These are phyloP conservation scores for Sporothrix brunneoviolacea DNA, from an alignment of 2,329 filamentous ascomycete genomes.

Conservation along the genomic window DNA sequence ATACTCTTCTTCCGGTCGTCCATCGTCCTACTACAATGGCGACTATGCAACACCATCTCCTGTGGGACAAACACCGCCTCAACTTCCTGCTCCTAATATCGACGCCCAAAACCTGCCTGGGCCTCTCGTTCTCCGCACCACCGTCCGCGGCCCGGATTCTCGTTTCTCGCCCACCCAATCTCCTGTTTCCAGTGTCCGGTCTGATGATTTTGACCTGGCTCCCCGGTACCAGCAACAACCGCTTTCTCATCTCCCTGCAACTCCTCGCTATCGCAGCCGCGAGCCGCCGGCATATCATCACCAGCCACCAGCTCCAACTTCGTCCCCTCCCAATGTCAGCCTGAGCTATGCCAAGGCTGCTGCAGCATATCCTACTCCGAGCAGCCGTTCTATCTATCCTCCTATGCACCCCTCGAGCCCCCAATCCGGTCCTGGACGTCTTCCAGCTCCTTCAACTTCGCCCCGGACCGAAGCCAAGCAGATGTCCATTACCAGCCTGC, in stretches of 20 bases:
- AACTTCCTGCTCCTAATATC: constrained; percentile 21
- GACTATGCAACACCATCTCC: constrained; percentile 28
- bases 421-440: background rate
- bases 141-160: constrained; percentile 16
- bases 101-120: constrained; percentile 17
- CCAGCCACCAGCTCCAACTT: constrained; percentile 11
- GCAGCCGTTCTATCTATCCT: constrained; percentile 7
- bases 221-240: constrained; percentile 10
- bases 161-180: constrained; percentile 25
- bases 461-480: constrained; percentile 24
- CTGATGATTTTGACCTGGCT: constrained; percentile 18
- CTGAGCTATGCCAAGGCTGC: background rate
- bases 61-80: constrained; percentile 25
- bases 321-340: constrained; percentile 8
- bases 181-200: constrained; percentile 24
- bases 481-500: constrained; percentile 28
- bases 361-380: constrained; percentile 6
- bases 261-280: constrained; percentile 6
- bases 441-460: constrained; percentile 15
- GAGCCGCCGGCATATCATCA: constrained; percentile 7
- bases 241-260: constrained; percentile 1
- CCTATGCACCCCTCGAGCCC: constrained; percentile 9
- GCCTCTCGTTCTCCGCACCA: constrained; percentile 1
- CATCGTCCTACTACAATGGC: constrained; percentile 22
- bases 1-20: constrained; percentile 6